Percentiles rank a stretch among this genome's conserved stretches.
Conservation (phyloP, 1,139 yeast genomes). For the Pichia inconspicua region DNA sequence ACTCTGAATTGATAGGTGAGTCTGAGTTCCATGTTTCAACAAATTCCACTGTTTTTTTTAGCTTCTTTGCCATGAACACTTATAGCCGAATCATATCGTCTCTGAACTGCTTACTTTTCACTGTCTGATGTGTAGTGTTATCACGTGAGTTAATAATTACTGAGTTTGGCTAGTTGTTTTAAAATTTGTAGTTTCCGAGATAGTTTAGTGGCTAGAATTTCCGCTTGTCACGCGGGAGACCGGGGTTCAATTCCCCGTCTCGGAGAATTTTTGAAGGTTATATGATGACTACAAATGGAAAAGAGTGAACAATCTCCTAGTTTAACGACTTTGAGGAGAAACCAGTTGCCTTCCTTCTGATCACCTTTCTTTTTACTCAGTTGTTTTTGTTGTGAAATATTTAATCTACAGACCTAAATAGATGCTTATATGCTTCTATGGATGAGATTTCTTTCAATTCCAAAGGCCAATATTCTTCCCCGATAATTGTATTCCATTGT, state of each 20-base stretch:
- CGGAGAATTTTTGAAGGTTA: slow-evolving; percentile 15
- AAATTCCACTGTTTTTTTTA: too few relatives aligned
- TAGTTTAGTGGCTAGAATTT: slow-evolving; percentile 22
- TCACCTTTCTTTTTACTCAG: slow-evolving; percentile 1
- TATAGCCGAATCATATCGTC: too few relatives aligned
- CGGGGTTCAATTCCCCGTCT: slow-evolving; percentile 24
- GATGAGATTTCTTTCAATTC: slow-evolving; percentile 21
- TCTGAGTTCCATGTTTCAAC: too few relatives aligned
- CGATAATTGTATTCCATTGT: slow-evolving; percentile 33
- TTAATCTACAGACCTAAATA: background rate
- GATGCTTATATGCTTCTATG: slow-evolving; percentile 16
- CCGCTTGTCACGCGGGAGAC: slow-evolving; percentile 24
- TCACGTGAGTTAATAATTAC: background rate
- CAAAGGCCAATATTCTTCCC: slow-evolving; percentile 21
- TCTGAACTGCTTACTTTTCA: too few relatives aligned
- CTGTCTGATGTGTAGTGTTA: too few relatives aligned
- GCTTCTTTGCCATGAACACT: too few relatives aligned
- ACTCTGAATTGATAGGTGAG: too few relatives aligned
- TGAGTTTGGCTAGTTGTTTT: background rate
- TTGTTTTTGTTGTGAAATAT: too few relatives aligned
- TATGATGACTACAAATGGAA: slow-evolving; percentile 20
- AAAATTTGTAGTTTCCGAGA: slow-evolving; percentile 10
- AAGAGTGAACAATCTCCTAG: slow-evolving; percentile 27
- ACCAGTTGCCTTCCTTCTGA: slow-evolving; percentile 16
- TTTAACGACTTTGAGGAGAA: slow-evolving; percentile 17